These are phyloP conservation scores for Zalerion maritima DNA, from an alignment of 495 filamentous ascomycete species.

Conservation along the genomic window DNA sequence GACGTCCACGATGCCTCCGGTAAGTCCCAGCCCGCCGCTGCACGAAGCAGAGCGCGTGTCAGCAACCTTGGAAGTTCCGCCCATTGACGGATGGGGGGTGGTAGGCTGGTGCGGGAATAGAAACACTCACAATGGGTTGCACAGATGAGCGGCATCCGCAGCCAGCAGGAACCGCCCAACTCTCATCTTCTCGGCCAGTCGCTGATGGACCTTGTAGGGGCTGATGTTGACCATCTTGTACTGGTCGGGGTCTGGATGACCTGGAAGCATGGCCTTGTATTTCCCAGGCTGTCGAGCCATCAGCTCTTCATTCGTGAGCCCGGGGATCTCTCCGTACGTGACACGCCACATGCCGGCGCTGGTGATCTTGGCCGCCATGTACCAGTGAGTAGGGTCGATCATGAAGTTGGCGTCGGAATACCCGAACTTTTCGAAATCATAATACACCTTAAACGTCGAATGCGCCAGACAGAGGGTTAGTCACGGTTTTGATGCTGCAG, in stretches of 20 bases:
- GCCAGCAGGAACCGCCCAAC: slow-evolving; percentile 34
- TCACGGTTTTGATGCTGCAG: too few species aligned
- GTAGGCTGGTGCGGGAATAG: too few species aligned
- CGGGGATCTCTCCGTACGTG: slow-evolving; percentile 35
- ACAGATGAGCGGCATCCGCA: slow-evolving; percentile 37
- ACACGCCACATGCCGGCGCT: slow-evolving; percentile 42
- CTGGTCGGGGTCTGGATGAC: slow-evolving; percentile 34
- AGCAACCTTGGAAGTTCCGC: slow-evolving; percentile 1
- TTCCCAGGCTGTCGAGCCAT: slow-evolving; percentile 29
- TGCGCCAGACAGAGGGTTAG: slow-evolving; percentile 11
- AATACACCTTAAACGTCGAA: slow-evolving; percentile 23
- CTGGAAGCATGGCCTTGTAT: slow-evolving; percentile 36
- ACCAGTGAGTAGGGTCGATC: slow-evolving; percentile 34
- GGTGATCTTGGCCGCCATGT: slow-evolving; percentile 39
- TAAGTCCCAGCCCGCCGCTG: slow-evolving; percentile 36
- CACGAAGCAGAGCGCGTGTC: slow-evolving; percentile 5
- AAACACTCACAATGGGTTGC: slow-evolving; percentile 29
- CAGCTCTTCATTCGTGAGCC: slow-evolving; percentile 31
- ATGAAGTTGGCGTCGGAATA: slow-evolving; percentile 39
- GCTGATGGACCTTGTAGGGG: slow-evolving; percentile 40
- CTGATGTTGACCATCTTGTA: slow-evolving; percentile 33
- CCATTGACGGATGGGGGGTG: too few species aligned
- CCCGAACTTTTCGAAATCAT: slow-evolving; percentile 26
- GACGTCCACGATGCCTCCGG: slow-evolving; percentile 37
- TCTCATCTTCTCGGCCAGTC: slow-evolving; percentile 33